Evolutionary conservation across 345 rosid genomes (phyloP).

Genomic region (Nephelium lappaceum): DNA sequence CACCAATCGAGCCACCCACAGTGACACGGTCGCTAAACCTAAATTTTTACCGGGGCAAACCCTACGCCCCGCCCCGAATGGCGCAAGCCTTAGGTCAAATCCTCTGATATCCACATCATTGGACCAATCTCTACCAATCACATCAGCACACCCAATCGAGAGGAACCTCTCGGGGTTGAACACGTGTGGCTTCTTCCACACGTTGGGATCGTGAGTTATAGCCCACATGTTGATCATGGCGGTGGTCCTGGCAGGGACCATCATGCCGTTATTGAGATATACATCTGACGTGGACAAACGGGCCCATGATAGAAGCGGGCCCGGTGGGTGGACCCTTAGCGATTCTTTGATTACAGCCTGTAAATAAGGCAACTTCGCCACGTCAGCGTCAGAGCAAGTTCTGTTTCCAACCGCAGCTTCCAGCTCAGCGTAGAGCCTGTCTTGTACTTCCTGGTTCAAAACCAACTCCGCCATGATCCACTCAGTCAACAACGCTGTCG

Average conservation of each 20-base stretch:
- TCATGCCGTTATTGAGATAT: constrained; percentile 75
- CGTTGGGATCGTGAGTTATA: constrained; percentile 65
- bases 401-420: constrained; percentile 13
- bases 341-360: constrained; percentile 80
- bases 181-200: constrained; percentile 64
- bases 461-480: constrained; percentile 90
- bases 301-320: constrained; percentile 93
- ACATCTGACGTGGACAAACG: constrained; percentile 83
- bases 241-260: constrained; percentile 72
- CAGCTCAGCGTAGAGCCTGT: constrained; percentile 53
- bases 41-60: constrained; percentile 88
- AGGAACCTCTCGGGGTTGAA: constrained; percentile 76
- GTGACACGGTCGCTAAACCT: constrained; percentile 62
- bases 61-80: constrained; percentile 90
- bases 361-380: constrained; percentile 66
- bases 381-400: constrained; percentile 46
- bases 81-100: constrained; percentile 74
- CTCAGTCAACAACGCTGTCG: constrained; percentile 86
- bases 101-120: constrained; percentile 71
- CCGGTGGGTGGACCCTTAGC: constrained; percentile 84
- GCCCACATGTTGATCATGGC: constrained; percentile 99
- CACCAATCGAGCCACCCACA: constrained; percentile 83
- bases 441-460: constrained; percentile 60
- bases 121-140: too few relatives aligned
- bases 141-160: neutral